Evolutionary conservation across 176 grass and related monocot species (phyloP), one percentile per base, ranked within the genome.

Genomic region (Cenchrus fungigraminus): DNA sequence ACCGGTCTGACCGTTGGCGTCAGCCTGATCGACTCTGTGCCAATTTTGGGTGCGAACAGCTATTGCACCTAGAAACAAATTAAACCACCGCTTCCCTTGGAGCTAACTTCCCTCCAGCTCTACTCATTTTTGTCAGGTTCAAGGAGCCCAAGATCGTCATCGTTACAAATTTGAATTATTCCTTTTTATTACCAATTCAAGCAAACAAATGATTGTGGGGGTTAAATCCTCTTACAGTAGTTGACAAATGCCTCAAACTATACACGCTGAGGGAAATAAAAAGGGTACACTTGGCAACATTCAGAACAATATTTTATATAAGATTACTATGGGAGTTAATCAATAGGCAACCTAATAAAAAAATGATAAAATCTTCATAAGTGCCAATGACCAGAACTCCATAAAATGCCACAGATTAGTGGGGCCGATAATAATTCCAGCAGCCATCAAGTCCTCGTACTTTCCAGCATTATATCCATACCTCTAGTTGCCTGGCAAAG

Each of bases 381-480:
- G 28, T 50, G 59, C 60, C 60, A n/a, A 42, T 45, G 69, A 68
- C 52, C 52, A 83, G 16, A 83, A 65, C 28, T 28, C 28, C 32
- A 17, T 19, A 51, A 20, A 66, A 67, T 67, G 49, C 32, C 64
- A 61, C 50, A 89, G 90, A 88, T 92, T 97, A 11, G 73, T 83
- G 50, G 86, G 90, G 90, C 78, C 85, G 37, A 15, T 78, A 68
- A 97, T 92, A 79, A 83, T 81, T 68, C 90, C 83, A 80, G 57
- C 84, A 84, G 84, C 75, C 78, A 92, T 89, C 77, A 84, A 86
- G 74, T 88, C 84, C 86, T 89, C 65, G n/a, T 92, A 82, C 64
- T 94, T 94, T 53, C 90, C 90, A 79, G 74, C 86, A 80, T 89
- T 89, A 79, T 90, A 89, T 65, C 91, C 94, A 52, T 82, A 86